A percentile compares a stretch with the other conserved stretches of the same genome.
Conservation (phyloP, 106 monocot genomes). For the Allium fistulosum region DNA sequence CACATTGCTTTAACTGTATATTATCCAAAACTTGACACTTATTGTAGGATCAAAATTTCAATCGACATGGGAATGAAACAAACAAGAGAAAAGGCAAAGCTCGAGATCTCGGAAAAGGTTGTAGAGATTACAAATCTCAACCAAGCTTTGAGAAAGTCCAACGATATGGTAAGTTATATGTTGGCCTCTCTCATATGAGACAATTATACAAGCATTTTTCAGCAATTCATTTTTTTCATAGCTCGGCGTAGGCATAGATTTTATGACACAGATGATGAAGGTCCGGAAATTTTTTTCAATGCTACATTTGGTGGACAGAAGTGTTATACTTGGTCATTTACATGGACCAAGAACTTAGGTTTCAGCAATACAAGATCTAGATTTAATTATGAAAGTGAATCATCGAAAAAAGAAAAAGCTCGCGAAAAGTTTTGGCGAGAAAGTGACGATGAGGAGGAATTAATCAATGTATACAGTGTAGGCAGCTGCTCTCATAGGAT, state of each 20-base stretch:
- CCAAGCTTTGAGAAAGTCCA: conserved; percentile 7
- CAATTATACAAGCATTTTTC: too few relatives aligned
- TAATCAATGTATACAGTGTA: conserved; percentile 15
- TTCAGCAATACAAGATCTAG: conserved; percentile 23
- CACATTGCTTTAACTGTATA: background rate
- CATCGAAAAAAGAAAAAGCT: conserved; percentile 24
- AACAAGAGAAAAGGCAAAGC: conserved; percentile 3
- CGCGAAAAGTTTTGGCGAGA: conserved; percentile 44
- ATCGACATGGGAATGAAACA: background rate
- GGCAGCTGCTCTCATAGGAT: conserved; percentile 41
- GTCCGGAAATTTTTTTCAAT: conserved; percentile 18
- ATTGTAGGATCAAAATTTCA: conserved; percentile 11
- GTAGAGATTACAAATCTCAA: background rate
- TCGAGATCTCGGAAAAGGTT: conserved; percentile 6
- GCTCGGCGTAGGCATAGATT: conserved; percentile 28
- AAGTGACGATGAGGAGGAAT: conserved; percentile 69
- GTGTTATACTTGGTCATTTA: conserved; percentile 73
- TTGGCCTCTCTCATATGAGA: too few relatives aligned
- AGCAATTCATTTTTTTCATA: conserved; percentile 6
- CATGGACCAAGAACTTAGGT: conserved; percentile 26
- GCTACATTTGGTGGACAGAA: conserved; percentile 45
- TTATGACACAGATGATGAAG: conserved; percentile 29
- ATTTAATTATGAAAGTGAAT: conserved; percentile 62
- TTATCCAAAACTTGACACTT: background rate
- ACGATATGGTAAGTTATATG: background rate